Evolutionary conservation across 345 rosid genomes (phyloP), one percentile per base, ranked within the genome.

Genomic region (Citropsis articulata): DNA sequence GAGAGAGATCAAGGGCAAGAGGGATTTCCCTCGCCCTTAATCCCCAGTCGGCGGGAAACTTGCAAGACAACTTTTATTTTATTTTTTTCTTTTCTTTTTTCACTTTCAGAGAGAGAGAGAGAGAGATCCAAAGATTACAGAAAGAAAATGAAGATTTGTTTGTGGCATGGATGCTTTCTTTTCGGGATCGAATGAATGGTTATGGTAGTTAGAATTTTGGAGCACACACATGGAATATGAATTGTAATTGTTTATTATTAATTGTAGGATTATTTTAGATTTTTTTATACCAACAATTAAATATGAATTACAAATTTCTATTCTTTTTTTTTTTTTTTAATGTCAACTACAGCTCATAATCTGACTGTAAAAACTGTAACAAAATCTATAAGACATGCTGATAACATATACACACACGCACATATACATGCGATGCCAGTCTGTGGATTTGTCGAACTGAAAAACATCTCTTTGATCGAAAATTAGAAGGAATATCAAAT

Each of bases 31-130:
- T 76, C 81, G 79, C 87, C 83, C 83, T 27, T 22, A 16, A 72
- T 76, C 50, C 83, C 87, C 77, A 70, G 64, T 79, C 81, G 75
- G 83, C 79, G 81, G 69, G 65, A 69, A 76, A 76, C 57, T 40
- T 40, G 73, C 69, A 35, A 19, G 50, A 65, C 42, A 19, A 5
- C 53, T 21, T 48, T 75, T 53, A 31, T 36, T 38, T 35, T 30
- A 35, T 22, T 18, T 21, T 13, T 45, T 45, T 12, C 16, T n/a
- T 22, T 24, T 40, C 65, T 45, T 68, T 22, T 10, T 13, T 50
- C 40, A 13, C 22, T 12, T 40, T 9, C 13, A 38, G 42, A 38
- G 50, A 55, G 10, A 19, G 45, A 59, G 27, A 31, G 14, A 19
- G 33, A 42, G 50, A 45, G 13, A 45, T 45, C 5, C 67, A 40